Evolutionary conservation across 179 eudicot species (phyloP), one percentile per base, ranked within the genome.

Genomic region (Gypsophila paniculata): DNA sequence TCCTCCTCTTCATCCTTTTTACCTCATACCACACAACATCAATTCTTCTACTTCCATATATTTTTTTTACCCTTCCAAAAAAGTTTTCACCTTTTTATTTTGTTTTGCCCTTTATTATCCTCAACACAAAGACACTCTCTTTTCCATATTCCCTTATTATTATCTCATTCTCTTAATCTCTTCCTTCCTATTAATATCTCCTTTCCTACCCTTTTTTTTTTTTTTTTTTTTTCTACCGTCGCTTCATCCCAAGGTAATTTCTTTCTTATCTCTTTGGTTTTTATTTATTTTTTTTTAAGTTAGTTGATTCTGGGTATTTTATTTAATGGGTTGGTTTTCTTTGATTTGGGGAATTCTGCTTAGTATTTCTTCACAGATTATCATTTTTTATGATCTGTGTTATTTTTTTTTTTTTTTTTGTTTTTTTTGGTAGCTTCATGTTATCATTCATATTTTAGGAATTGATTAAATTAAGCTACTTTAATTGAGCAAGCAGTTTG

Each of bases 301-400:
- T n/a, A n/a, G n/a, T n/a, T 4, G n/a, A 15, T 15, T 8, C 3
- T 2, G 15, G 14, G 10, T 5, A 42, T 54, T 39, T 23, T 8
- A 19, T 65, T 60, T 3, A 19, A n/a, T n/a, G n/a, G n/a, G n/a
- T 49, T 34, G 34, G 36, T 59, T 64, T 32, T 63, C 13, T 29
- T 63, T n/a, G 23, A 17, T 63, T 61, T 67, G 36, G 39, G 25
- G 3, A 15, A 22, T 71, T 46, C 8, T 75, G 69, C 17, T 49
- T 0, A 15, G n/a, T n/a, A n/a, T 49, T 49, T 29, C 57, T 58
- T 59, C 32, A 18, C 5, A 17, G 22, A 21, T 26, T 58, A n/a
- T n/a, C 63, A 51, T 15, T 6, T 36, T 78, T 58, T 49, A 39
- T 65, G 75, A 65, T 78, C 75, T 70, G 78, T 78, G 81, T 74